Evolutionary conservation across 441 rosid genomes (phyloP), one percentile per base, ranked within the genome.

Genomic region (Adansonia rubrostipa): DNA sequence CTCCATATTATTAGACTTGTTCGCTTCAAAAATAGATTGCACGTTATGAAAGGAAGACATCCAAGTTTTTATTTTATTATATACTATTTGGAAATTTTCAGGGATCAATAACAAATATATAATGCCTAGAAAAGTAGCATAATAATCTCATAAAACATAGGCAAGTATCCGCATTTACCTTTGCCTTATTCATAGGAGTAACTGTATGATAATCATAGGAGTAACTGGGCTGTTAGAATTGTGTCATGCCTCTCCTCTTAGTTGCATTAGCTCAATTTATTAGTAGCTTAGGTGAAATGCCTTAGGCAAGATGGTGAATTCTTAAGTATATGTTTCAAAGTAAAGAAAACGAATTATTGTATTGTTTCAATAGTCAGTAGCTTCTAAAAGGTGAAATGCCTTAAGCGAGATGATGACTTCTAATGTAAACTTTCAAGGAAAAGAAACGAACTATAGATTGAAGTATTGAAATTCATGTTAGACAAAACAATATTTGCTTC

Each of bases 261-360:
- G 6, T 56, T 56, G 50, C 65, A 56, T 19, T 72, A 56, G 33
- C 65, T 36, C 42, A 36, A 36, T 36, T 36, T 36, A 36, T 36
- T 36, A 36, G 42, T 4, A 36, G 42, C 42, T 7, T 36, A 5
- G 50, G n/a, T 2, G 10, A 51, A 71, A 15, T 1, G 47, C 61
- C 74, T 28, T 71, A 36, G n/a, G 51, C 33, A 73, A 5, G 61
- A 51, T 73, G 50, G 11, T 56, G 17, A 56, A 7, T 36, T 71
- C 48, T n/a, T 1, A n/a, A 9, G 33, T 22, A 2, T 6, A 56
- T 50, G 5, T 54, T 71, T 54, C 75, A 36, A 17, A 54, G n/a
- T 56, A 72, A 54, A 72, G 51, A 40, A 40, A 40, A 6, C 9
- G 19, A n/a, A 36, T 9, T 36, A 1, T 36, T 10, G 36, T 15